Evolutionary conservation across 805 yeast genomes (phyloP).

Genomic region (Tetrapisispora pingtungensis): DNA sequence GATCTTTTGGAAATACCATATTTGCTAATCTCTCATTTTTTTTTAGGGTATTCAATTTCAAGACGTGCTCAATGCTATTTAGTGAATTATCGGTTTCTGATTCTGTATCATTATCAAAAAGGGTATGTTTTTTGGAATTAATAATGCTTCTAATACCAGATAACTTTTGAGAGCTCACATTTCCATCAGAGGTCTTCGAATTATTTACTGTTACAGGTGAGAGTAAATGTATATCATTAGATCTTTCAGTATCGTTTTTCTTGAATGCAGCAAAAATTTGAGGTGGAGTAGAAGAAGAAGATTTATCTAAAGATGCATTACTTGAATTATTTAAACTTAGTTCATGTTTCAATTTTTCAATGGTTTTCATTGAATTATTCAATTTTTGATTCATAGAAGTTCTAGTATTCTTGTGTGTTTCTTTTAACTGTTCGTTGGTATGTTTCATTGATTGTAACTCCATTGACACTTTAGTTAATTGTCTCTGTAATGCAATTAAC

Average conservation of each 20-base stretch:
- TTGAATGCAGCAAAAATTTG: not conserved
- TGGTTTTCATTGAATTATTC: constrained; percentile 27
- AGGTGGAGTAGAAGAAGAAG: not conserved
- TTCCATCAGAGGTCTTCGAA: constrained; percentile 13
- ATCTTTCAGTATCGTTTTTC: constrained; percentile 6
- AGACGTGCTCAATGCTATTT: constrained; percentile 11
- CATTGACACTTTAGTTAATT: constrained; percentile 26
- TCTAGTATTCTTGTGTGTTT: constrained; percentile 27
- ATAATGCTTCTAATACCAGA: constrained; percentile 14
- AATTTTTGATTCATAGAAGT: constrained; percentile 21
- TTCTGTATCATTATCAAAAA: constrained; percentile 11
- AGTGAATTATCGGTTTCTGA: constrained; percentile 9
- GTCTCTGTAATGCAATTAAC: constrained; percentile 28
- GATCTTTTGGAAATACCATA: constrained; percentile 11
- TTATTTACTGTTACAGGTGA: constrained; percentile 15
- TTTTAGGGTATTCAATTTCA: constrained; percentile 13
- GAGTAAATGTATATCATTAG: constrained; percentile 15
- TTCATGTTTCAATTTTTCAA: constrained; percentile 20
- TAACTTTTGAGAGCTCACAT: constrained; percentile 11
- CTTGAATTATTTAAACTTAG: constrained; percentile 7
- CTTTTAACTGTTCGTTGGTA: constrained; percentile 25
- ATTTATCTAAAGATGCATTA: not conserved
- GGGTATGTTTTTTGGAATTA: constrained; percentile 17
- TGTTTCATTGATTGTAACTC: constrained; percentile 25
- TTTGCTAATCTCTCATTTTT: constrained; percentile 9